Evolutionary conservation across 2,329 filamentous ascomycete genomes (phyloP).

Genomic region (Pestalotiopsis sp.): DNA sequence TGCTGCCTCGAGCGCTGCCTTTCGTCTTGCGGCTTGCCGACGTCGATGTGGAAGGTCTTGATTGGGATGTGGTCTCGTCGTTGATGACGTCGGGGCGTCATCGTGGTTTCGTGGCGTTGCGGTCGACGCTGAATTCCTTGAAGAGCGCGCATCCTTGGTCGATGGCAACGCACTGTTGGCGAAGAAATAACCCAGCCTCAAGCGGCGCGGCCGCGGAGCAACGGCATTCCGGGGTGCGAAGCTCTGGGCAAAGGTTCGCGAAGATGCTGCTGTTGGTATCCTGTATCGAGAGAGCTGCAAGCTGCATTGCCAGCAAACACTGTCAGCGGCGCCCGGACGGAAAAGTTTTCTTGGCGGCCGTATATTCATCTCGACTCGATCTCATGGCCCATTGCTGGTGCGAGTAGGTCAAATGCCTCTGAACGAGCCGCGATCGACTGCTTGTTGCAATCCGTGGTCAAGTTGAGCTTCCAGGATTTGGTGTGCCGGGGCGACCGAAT

Average conservation of each 20-base stretch:
- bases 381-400: conserved; percentile 26
- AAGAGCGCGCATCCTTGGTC: neutral
- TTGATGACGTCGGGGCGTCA: conserved; percentile 10
- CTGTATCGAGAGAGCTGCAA: conserved; percentile 18
- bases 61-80: conserved; percentile 15
- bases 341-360: conserved; percentile 30
- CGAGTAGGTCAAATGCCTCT: conserved; percentile 11
- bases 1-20: conserved; percentile 10
- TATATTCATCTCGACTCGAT: conserved; percentile 34
- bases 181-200: conserved; percentile 32
- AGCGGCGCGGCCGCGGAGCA: conserved; percentile 18
- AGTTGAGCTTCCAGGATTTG: neutral
- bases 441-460: neutral
- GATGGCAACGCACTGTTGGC: conserved; percentile 26
- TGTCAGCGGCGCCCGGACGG: conserved; percentile 27
- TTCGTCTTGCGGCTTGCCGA: conserved; percentile 26
- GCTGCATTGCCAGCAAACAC: conserved; percentile 33
- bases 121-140: conserved; percentile 11
- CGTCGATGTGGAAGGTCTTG: conserved; percentile 29
- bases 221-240: conserved; percentile 17
- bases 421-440: neutral
- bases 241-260: conserved; percentile 21
- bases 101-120: conserved; percentile 8
- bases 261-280: neutral
- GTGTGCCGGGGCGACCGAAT: neutral